Percentiles rank a stretch among this genome's conserved stretches.
These are phyloP conservation scores for Dillenia suffruticosa DNA, from an alignment of 164 flowering plant species.

Conservation along the genomic window DNA sequence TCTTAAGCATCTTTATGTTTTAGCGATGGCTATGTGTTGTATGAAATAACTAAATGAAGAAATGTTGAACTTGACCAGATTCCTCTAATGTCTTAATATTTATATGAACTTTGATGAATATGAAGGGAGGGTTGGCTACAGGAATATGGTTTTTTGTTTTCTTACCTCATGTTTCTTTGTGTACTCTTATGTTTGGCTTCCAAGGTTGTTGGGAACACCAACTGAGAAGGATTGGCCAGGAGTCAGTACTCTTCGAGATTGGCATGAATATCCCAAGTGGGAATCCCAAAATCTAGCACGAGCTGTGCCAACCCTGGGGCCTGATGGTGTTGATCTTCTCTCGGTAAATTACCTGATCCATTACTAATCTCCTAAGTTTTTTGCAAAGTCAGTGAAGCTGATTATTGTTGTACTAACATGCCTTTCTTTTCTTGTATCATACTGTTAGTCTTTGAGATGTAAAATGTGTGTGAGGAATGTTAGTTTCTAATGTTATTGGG, in stretches of 20 bases:
- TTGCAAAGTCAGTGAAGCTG: not conserved
- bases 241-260: conserved; percentile 71
- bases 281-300: conserved; percentile 80
- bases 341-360: conserved; percentile 36
- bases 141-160: not conserved
- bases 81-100: no score
- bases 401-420: not conserved
- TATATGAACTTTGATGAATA: no score
- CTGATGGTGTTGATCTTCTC: conserved; percentile 87
- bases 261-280: conserved; percentile 98
- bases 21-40: no score
- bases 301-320: conserved; percentile 69
- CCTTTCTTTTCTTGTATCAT: not conserved
- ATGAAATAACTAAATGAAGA: no score
- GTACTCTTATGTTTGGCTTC: not conserved
- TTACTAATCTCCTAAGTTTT: not conserved
- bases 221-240: conserved; percentile 96
- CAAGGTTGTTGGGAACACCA: conserved; percentile 90
- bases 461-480: not conserved
- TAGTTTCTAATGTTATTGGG: not conserved
- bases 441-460: not conserved
- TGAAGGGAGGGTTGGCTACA: no score
- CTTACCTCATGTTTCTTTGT: not conserved
- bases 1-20: no score
- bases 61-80: no score